These are phyloP conservation scores for Geranium rotundifolium DNA, from an alignment of 345 rosid genomes.

Conservation along the genomic window DNA sequence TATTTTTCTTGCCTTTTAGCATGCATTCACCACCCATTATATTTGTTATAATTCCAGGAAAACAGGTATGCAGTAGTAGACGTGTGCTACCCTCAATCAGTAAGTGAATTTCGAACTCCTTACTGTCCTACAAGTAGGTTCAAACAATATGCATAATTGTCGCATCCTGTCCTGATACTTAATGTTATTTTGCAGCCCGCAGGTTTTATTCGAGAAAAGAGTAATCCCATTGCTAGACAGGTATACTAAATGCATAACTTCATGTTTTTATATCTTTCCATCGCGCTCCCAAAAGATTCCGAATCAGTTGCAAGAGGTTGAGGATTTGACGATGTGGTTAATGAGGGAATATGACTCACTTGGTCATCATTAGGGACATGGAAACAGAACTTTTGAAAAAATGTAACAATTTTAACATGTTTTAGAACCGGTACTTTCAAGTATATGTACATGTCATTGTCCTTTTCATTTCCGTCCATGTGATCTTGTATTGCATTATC, in stretches of 20 bases:
- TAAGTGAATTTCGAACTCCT: conserved; percentile 20
- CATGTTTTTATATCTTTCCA: background rate
- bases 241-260: conserved; percentile 17
- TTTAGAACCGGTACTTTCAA: background rate
- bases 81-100: conserved; percentile 74
- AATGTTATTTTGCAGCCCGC: conserved; percentile 49
- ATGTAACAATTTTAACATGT: background rate
- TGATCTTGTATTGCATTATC: background rate
- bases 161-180: background rate
- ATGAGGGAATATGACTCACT: background rate
- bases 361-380: background rate
- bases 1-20: background rate
- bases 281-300: background rate
- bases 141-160: background rate
- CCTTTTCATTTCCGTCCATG: background rate
- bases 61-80: conserved; percentile 81
- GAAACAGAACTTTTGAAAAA: background rate
- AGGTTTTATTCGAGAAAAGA: conserved; percentile 76
- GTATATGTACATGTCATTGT: background rate
- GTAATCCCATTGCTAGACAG: conserved; percentile 76
- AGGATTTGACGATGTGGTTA: background rate
- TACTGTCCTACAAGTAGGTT: too few species aligned
- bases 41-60: conserved; percentile 42
- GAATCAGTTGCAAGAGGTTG: background rate
- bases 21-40: background rate